phyloP scores from a whole-genome alignment of 169 alveolate genomes.

The Plasmodium gallinaceum region DNA sequence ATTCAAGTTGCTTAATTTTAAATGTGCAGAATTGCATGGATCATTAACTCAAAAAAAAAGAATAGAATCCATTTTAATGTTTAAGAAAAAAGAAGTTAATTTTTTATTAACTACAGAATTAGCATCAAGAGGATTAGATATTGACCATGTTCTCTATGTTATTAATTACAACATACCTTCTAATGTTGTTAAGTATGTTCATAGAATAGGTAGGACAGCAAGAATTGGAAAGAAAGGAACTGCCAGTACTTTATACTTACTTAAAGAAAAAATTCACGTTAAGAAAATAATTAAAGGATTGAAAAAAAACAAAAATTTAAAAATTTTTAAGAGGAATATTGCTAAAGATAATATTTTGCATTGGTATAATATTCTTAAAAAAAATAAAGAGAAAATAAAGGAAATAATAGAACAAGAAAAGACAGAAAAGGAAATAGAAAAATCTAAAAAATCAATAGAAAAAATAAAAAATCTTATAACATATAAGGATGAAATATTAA shows the following conservation, averaged over 20 bases:
- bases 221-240: constrained; percentile 94
- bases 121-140: constrained; percentile 97
- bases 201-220: constrained; percentile 97
- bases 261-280: constrained; percentile 88
- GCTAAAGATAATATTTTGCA: constrained; percentile 74
- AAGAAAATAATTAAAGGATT: constrained; percentile 85
- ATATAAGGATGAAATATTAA: constrained; percentile 86
- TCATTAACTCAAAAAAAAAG: constrained; percentile 94
- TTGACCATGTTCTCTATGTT: constrained; percentile 92
- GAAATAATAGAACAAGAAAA: constrained; percentile 83
- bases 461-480: constrained; percentile 81
- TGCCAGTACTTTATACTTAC: constrained; percentile 93
- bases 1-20: constrained; percentile 89
- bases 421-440: constrained; percentile 82
- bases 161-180: constrained; percentile 94
- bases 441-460: constrained; percentile 83
- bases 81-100: constrained; percentile 91
- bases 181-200: constrained; percentile 93
- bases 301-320: constrained; percentile 56
- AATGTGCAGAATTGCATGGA: constrained; percentile 96
- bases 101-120: constrained; percentile 95
- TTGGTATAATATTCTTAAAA: constrained; percentile 76
- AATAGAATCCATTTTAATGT: constrained; percentile 91
- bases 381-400: constrained; percentile 82
- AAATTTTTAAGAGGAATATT: constrained; percentile 53